Evolutionary conservation across 805 yeast species (phyloP), one percentile per base, ranked within the genome.

Genomic region (Ogataea pilisensis): DNA sequence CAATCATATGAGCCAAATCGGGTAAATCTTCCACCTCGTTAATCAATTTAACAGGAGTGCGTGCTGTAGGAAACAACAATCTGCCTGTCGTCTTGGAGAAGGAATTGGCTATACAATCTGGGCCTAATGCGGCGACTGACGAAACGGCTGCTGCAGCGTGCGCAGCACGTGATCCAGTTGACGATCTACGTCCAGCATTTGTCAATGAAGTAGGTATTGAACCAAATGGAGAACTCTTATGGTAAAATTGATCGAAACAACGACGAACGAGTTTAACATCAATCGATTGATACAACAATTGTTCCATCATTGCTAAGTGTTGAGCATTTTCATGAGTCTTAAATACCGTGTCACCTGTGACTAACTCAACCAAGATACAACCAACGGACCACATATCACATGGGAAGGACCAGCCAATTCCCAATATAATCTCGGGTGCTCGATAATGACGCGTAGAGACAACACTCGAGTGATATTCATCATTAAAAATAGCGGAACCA

Each of bases 311-410:
- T 13, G 95, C 95, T 60, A 93, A 68, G 64, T 93, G 99, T 62
- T 91, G 98, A 37, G 82, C 68, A 60, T 91, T 90, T 58, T 93
- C 97, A 61, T 91, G 96, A 1, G 98, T 93, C 50, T 87, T 89
- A 64, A 91, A 93, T 19, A 93, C 66, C 1, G 97, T 96, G 56
- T 88, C 95, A 21, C 99, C 99, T 16, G 95, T 87, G 29, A 86
- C 81, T 37, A 93, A 65, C 64, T 93, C 99, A 8, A 88, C 90
- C 27, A 93, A 65, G 13, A 93, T 87, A 61, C 98, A 91, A 1
- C 96, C 99, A 33, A 93, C 72, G 1, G 96, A 86, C 99, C 99
- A 93, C 67, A 91, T 69, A 61, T 93, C 99, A 61, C 98, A 91
- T 1, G 97, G 95, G 53, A 76, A 89, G 7, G 96, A 85, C 98